Evolutionary conservation across 2,329 filamentous ascomycete genomes (phyloP).

Genomic region (Fusarium sp.): DNA sequence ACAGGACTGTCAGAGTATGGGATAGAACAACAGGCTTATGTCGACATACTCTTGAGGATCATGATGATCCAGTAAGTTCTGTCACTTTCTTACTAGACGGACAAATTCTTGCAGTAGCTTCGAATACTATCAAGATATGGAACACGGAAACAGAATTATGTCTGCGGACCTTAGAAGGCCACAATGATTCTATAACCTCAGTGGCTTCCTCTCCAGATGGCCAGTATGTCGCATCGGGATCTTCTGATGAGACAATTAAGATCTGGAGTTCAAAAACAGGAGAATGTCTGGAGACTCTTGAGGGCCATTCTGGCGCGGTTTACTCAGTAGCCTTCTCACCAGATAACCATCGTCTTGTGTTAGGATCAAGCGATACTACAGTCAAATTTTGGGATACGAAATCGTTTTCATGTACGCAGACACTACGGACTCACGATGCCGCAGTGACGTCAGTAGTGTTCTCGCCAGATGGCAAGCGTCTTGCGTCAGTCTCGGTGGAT

Average conservation of each 20-base stretch:
- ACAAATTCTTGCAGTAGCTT: neutral
- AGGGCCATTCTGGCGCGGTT: neutral
- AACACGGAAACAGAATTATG: fast-evolving
- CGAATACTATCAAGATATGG: fast-evolving
- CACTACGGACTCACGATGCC: fast-evolving
- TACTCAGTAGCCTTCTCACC: fast-evolving
- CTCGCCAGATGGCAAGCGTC: neutral
- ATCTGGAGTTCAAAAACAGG: neutral
- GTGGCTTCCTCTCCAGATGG: too few species aligned
- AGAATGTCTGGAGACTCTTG: fast-evolving
- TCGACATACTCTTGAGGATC: fast-evolving
- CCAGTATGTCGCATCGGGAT: too few species aligned
- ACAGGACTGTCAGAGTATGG: neutral
- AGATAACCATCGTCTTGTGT: fast-evolving
- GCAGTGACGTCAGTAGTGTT: fast-evolving
- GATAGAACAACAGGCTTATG: neutral
- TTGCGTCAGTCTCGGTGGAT: fast-evolving
- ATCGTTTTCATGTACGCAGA: neutral
- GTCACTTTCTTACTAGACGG: fast-evolving
- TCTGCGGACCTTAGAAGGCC: fast-evolving
- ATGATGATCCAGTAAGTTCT: fast-evolving
- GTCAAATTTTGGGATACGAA: neutral
- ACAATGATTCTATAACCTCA: too few species aligned
- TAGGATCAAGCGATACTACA: fast-evolving
- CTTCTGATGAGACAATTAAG: fast-evolving